Conservation (phyloP, 495 filamentous ascomycete genomes). For the Podospora comata region DNA sequence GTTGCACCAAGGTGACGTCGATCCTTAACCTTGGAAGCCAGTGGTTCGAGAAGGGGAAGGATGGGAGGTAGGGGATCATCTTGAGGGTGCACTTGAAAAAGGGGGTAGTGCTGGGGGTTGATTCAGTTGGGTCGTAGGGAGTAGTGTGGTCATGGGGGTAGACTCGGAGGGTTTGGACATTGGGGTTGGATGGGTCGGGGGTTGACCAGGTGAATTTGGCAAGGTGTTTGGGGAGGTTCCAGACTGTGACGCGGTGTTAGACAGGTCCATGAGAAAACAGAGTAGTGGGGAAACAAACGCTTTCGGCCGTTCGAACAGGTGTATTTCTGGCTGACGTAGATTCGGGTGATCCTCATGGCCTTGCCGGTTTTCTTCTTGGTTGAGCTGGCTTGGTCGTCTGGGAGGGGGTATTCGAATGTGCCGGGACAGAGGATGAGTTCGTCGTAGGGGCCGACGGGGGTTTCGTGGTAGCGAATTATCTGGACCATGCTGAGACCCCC, state of each 20-base stretch:
- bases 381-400: slow-evolving; percentile 28
- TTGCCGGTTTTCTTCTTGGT: slow-evolving; percentile 19
- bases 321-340: slow-evolving; percentile 51
- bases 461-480: slow-evolving; percentile 48
- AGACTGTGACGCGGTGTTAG: slow-evolving; percentile 31
- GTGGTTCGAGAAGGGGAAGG: slow-evolving; percentile 40
- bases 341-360: slow-evolving; percentile 39
- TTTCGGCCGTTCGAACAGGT: slow-evolving; percentile 47
- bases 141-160: slow-evolving; percentile 35
- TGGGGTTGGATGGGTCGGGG: slow-evolving; percentile 33
- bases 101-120: slow-evolving; percentile 27
- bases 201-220: slow-evolving; percentile 46
- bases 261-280: neutral
- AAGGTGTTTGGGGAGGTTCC: slow-evolving; percentile 55
- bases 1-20: slow-evolving; percentile 39
- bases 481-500: slow-evolving; percentile 48
- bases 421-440: slow-evolving; percentile 49
- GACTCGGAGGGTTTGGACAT: slow-evolving; percentile 40
- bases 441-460: slow-evolving; percentile 51
- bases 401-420: slow-evolving; percentile 36
- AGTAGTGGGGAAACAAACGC: slow-evolving; percentile 19
- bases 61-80: slow-evolving; percentile 40
- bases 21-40: slow-evolving; percentile 36
- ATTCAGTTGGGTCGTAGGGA: slow-evolving; percentile 24
- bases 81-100: slow-evolving; percentile 46